Evolutionary conservation across 2,329 filamentous ascomycete genomes (phyloP), one percentile per base, ranked within the genome.

Genomic region (Periglandula ipomoeae): DNA sequence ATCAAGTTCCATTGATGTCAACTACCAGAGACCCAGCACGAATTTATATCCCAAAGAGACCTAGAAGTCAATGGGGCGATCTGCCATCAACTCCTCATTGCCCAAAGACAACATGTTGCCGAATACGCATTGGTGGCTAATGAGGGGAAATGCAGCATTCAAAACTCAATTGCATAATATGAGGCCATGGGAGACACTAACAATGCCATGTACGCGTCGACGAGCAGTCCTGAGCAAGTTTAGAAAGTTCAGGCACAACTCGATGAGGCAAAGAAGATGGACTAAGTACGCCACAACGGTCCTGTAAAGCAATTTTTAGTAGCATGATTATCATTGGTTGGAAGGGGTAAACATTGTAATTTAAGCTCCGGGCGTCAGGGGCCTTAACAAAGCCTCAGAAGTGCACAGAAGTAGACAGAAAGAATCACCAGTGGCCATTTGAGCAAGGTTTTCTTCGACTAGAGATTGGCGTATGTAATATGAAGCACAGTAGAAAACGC

Each of bases 401-500:
- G n/a, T 43, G 17, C 24, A 32, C n/a, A n/a, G 26, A 43, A 27
- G 17, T 7, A 27, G 7, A 35, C 10, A 6, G 19, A 26, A 11
- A 26, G 30, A 32, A 40, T 23, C 43, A 46, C 19, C 15, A 23
- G 19, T 17, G 22, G 26, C 3, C 24, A 49, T 24, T 17, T n/a
- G 42, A 41, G 35, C 23, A 44, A 35, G 13, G 24, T 22, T 50
- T 23, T 32, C 41, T 48, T 48, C 10, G 43, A 48, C 45, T 45
- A 38, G 41, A 39, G 40, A 32, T 39, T 44, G 45, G 20, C 22
- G 40, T 40, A 43, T n/a, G 41, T 39, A 47, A 35, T 35, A 22
- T 24, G n/a, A 43, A 46, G 42, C 32, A 43, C 34, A 39, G 52
- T 50, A 48, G 35, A 47, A 56, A 52, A 51, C 47, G 52, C 48